Percentiles rank a stretch among this genome's conserved stretches.
phyloP scores from a whole-genome alignment of 331 rosid genomes.

The Cydonia oblonga region DNA sequence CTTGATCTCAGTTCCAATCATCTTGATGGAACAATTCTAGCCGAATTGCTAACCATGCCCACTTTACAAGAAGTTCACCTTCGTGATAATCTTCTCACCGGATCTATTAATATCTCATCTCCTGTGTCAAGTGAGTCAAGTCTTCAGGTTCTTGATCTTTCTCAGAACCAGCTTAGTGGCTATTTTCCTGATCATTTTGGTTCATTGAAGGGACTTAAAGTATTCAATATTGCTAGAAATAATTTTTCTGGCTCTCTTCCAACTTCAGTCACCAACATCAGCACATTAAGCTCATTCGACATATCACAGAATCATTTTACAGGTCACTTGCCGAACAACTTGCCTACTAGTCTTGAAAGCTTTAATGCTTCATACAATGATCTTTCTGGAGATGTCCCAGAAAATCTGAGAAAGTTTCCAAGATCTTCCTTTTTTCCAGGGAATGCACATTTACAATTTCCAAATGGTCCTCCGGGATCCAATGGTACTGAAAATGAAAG shows the following conservation, averaged over 20 bases:
- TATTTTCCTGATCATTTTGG: slow-evolving; percentile 78
- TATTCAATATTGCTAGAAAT: slow-evolving; percentile 73
- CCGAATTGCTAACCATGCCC: slow-evolving; percentile 50
- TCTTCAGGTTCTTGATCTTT: slow-evolving; percentile 75
- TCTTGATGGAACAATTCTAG: slow-evolving; percentile 48
- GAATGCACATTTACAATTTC: slow-evolving; percentile 43
- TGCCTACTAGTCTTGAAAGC: slow-evolving; percentile 39
- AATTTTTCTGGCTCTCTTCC: slow-evolving; percentile 92
- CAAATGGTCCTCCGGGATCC: slow-evolving; percentile 49
- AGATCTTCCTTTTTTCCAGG: slow-evolving; percentile 86
- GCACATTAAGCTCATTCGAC: slow-evolving; percentile 47
- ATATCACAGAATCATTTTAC: slow-evolving; percentile 75
- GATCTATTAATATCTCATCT: slow-evolving; percentile 47
- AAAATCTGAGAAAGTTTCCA: slow-evolving; percentile 65
- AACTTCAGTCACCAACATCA: slow-evolving; percentile 55
- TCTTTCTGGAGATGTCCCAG: slow-evolving; percentile 76
- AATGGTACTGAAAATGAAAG: slow-evolving; percentile 20
- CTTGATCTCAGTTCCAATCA: slow-evolving; percentile 86
- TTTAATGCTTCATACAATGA: slow-evolving; percentile 85
- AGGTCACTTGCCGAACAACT: slow-evolving; percentile 68
- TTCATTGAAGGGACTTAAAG: slow-evolving; percentile 47
- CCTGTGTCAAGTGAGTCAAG: slow-evolving; percentile 42
- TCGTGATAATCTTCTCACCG: slow-evolving; percentile 57
- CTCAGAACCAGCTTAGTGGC: slow-evolving; percentile 64
- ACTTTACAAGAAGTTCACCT: slow-evolving; percentile 80